Percentiles rank a stretch among this genome's conserved stretches.
Conservation (phyloP, 2,329 filamentous ascomycete species). For the Kalmusia sp. region DNA sequence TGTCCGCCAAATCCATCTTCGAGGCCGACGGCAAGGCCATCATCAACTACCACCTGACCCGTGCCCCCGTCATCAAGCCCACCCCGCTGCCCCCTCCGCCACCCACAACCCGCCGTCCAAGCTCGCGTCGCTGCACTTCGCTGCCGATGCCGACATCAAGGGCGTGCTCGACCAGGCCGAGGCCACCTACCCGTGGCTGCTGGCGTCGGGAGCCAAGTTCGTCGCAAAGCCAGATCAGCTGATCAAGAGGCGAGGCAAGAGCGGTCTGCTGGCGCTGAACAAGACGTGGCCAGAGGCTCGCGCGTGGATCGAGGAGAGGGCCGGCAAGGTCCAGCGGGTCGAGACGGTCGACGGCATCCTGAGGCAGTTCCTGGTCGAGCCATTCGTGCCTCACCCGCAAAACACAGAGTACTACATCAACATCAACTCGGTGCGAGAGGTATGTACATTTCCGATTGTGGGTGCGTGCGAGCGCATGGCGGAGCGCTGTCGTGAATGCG, state of each 20-base stretch:
- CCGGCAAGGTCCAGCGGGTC: conserved; percentile 90
- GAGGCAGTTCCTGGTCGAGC: conserved; percentile 96
- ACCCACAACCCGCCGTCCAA: conserved; percentile 93
- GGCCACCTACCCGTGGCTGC: conserved; percentile 94
- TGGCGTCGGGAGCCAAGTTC: conserved; percentile 83
- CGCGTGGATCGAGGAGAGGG: conserved; percentile 91
- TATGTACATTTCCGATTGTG: conserved; percentile 65
- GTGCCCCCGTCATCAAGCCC: conserved; percentile 96
- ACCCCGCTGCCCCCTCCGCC: conserved; percentile 84
- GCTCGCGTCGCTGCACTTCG: conserved; percentile 91
- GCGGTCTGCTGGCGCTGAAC: conserved; percentile 93
- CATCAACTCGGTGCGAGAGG: conserved; percentile 99
- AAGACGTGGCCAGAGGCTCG: conserved; percentile 95
- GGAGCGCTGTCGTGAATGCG: neutral
- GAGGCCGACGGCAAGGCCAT: conserved; percentile 99
- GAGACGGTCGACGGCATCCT: conserved; percentile 89
- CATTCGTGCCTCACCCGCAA: conserved; percentile 93
- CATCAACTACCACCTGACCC: conserved; percentile 99
- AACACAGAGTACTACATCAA: conserved; percentile 99
- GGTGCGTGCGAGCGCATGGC: conserved; percentile 16
- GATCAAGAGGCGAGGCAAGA: conserved; percentile 99
- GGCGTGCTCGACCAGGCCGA: conserved; percentile 94
- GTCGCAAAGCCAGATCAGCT: conserved; percentile 99
- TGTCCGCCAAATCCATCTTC: conserved; percentile 96
- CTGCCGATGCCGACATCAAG: conserved; percentile 82